Evolutionary conservation across 805 yeast species (phyloP).

Genomic region (Candida awuae): DNA sequence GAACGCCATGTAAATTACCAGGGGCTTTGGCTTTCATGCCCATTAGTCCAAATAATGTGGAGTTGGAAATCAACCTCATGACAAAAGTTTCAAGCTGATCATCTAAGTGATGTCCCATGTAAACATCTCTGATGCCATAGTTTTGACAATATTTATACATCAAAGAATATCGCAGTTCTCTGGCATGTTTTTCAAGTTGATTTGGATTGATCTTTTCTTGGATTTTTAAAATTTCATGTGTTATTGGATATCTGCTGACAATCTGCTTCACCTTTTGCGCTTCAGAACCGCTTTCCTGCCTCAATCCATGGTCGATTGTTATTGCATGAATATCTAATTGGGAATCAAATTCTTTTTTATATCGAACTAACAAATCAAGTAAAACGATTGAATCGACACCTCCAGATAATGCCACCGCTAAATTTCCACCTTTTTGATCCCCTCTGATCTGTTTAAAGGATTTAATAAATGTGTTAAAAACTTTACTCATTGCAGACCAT

Average conservation of each 20-base stretch:
- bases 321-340: slow-evolving; percentile 39
- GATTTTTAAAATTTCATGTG: slow-evolving; percentile 23
- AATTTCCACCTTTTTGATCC: slow-evolving; percentile 2
- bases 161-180: slow-evolving; percentile 42
- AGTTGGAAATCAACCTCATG: slow-evolving; percentile 40
- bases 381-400: slow-evolving; percentile 78
- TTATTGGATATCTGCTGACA: slow-evolving; percentile 14
- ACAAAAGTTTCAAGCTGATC: slow-evolving; percentile 69
- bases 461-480: not conserved
- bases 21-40: slow-evolving; percentile 34
- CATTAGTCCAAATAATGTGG: slow-evolving; percentile 48
- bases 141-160: slow-evolving; percentile 35
- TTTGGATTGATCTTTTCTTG: slow-evolving; percentile 10
- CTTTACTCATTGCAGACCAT: too few relatives aligned
- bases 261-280: slow-evolving; percentile 32
- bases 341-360: slow-evolving; percentile 16
- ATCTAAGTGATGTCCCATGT: slow-evolving; percentile 61
- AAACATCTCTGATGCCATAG: slow-evolving; percentile 30
- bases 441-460: not conserved
- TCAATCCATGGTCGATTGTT: slow-evolving; percentile 57
- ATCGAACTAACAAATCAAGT: slow-evolving; percentile 37
- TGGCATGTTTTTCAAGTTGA: slow-evolving; percentile 47
- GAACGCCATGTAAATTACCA: not conserved
- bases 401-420: slow-evolving; percentile 58
- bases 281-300: slow-evolving; percentile 43